These are phyloP conservation scores for Dictyostelium capitatum DNA, from an alignment of 78 protist genomes.

Conservation along the genomic window DNA sequence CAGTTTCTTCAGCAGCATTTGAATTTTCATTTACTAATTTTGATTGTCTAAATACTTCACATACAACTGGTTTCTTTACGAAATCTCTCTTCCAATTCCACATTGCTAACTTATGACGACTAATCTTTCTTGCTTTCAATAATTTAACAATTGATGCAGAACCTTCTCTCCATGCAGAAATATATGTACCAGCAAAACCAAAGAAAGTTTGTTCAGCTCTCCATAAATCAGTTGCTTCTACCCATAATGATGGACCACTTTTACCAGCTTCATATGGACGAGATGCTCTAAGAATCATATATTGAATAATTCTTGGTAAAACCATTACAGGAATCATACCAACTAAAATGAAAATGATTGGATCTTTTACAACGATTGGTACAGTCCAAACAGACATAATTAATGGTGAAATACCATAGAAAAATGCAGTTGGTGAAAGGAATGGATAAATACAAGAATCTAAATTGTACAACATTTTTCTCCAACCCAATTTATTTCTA, in stretches of 20 bases:
- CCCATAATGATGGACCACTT: conserved; percentile 81
- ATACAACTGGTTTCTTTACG: conserved; percentile 63
- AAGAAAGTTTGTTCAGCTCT: conserved; percentile 83
- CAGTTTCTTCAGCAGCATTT: conserved; percentile 9
- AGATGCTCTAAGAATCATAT: conserved; percentile 66
- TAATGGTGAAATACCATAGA: conserved; percentile 76
- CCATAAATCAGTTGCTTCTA: conserved; percentile 80
- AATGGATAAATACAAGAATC: conserved; percentile 81
- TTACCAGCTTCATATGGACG: conserved; percentile 81
- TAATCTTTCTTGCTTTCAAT: conserved; percentile 18
- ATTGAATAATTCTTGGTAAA: conserved; percentile 71
- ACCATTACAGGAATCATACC: conserved; percentile 83
- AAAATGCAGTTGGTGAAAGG: conserved; percentile 79
- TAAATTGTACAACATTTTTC: conserved; percentile 78
- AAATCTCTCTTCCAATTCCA: conserved; percentile 82
- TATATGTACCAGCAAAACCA: conserved; percentile 80
- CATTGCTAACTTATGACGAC: conserved; percentile 70
- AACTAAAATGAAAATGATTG: conserved; percentile 75
- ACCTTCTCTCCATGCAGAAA: conserved; percentile 75
- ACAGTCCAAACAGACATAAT: conserved; percentile 78
- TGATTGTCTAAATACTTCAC: conserved; percentile 45
- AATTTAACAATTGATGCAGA: conserved; percentile 66
- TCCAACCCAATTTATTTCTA: conserved; percentile 61
- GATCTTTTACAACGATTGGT: conserved; percentile 82
- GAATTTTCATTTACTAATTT: conserved; percentile 12